phyloP scores from a whole-genome alignment of 2,329 filamentous ascomycete species.

The Botryotinia calthae region DNA sequence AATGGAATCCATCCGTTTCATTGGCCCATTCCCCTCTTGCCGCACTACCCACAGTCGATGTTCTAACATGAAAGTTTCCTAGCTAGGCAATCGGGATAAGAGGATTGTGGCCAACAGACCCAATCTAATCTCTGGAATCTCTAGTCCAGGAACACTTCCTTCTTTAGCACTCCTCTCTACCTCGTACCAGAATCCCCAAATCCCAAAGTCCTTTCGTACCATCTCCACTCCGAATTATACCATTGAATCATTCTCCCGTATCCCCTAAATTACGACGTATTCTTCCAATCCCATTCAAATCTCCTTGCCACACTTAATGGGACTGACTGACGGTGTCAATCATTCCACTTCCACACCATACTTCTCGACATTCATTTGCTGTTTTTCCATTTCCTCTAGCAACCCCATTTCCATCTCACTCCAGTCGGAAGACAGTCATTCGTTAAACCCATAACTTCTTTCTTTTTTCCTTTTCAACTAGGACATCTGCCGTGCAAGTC shows the following conservation, averaged over 20 bases:
- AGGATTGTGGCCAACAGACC: neutral
- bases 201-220: neutral
- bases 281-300: neutral
- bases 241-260: conserved; percentile 4
- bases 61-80: neutral
- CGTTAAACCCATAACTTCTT: neutral
- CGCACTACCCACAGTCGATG: neutral
- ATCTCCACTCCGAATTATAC: conserved; percentile 7
- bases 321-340: neutral
- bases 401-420: neutral
- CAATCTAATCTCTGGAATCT: conserved; percentile 12
- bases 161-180: neutral
- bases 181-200: neutral
- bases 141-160: neutral
- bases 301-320: conserved; percentile 11
- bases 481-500: conserved; percentile 11
- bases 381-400: neutral
- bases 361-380: conserved; percentile 1
- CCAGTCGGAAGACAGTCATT: conserved; percentile 4
- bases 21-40: neutral
- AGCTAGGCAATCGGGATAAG: neutral
- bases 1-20: neutral
- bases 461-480: neutral
- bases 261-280: conserved; percentile 5
- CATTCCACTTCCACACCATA: neutral